These are phyloP conservation scores for Metschnikowia kunwiensis DNA, from an alignment of 805 yeast species.

Conservation along the genomic window DNA sequence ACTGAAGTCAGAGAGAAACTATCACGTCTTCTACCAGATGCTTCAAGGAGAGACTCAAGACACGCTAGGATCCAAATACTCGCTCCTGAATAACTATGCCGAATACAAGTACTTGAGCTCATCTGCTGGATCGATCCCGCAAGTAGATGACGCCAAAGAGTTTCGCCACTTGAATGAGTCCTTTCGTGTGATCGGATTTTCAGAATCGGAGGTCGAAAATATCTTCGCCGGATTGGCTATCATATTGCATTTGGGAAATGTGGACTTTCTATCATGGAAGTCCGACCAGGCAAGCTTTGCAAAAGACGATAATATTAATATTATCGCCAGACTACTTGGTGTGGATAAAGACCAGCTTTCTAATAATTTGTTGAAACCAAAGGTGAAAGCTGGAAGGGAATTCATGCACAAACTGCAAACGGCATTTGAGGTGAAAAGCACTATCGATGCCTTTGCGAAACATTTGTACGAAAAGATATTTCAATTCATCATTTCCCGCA, in stretches of 20 bases:
- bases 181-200: slow-evolving; percentile 70
- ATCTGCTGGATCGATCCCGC: slow-evolving; percentile 56
- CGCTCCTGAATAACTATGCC: slow-evolving; percentile 37
- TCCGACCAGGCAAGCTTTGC: slow-evolving; percentile 74
- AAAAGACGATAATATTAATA: slow-evolving; percentile 47
- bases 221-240: slow-evolving; percentile 69
- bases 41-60: slow-evolving; percentile 59
- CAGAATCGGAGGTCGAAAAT: slow-evolving; percentile 48
- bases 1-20: slow-evolving; percentile 75
- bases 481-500: slow-evolving; percentile 67
- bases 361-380: slow-evolving; percentile 66
- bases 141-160: slow-evolving; percentile 73
- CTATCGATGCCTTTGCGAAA: slow-evolving; percentile 86
- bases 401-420: slow-evolving; percentile 75
- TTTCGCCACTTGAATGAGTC: slow-evolving; percentile 63
- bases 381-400: slow-evolving; percentile 89
- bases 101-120: slow-evolving; percentile 53
- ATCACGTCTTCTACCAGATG: slow-evolving; percentile 89
- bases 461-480: slow-evolving; percentile 82
- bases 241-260: slow-evolving; percentile 81
- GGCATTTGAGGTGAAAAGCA: slow-evolving; percentile 72
- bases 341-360: slow-evolving; percentile 51
- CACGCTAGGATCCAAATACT: slow-evolving; percentile 41
- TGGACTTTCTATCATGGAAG: slow-evolving; percentile 62
- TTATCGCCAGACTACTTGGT: slow-evolving; percentile 62